Percentiles rank a stretch among this genome's conserved stretches.
These are phyloP conservation scores for Holtermanniella nyarrowii DNA, from an alignment of 768 basidiomycete genomes.

Conservation along the genomic window DNA sequence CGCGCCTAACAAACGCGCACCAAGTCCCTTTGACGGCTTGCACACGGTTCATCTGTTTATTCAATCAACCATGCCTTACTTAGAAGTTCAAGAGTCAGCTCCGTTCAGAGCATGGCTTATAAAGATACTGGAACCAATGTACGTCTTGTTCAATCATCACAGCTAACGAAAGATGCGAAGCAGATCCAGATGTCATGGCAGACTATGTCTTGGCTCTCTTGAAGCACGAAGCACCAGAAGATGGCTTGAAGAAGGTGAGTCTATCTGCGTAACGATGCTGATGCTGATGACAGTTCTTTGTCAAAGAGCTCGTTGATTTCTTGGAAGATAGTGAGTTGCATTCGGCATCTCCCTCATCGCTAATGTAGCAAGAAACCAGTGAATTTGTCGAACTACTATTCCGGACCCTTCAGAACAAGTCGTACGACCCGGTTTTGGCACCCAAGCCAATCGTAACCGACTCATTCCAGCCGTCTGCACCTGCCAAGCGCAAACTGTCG, in stretches of 20 bases:
- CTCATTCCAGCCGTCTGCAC: not conserved
- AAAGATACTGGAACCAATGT: constrained; percentile 85
- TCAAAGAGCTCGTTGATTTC: constrained; percentile 75
- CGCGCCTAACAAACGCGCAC: no score
- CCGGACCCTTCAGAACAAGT: constrained; percentile 50
- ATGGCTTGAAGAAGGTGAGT: constrained; percentile 65
- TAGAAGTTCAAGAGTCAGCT: constrained; percentile 39
- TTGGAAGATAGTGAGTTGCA: constrained; percentile 65
- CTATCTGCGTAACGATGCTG: constrained; percentile 2
- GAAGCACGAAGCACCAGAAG: constrained; percentile 73
- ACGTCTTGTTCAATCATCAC: constrained; percentile 25
- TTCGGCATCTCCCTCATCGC: not conserved
- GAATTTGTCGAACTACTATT: constrained; percentile 77
- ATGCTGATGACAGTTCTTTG: constrained; percentile 41
- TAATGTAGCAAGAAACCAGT: constrained; percentile 50
- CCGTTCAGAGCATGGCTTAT: constrained; percentile 83
- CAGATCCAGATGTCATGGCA: constrained; percentile 82
- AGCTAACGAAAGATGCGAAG: constrained; percentile 64
- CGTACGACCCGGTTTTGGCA: constrained; percentile 16
- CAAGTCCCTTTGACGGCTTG: no score
- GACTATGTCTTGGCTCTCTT: constrained; percentile 90
- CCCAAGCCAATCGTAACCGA: not conserved
- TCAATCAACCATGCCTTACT: constrained; percentile 24
- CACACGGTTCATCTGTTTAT: no score
- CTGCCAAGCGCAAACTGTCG: not conserved